These are phyloP conservation scores for Cordyceps tenuipes DNA, from an alignment of 2,329 filamentous ascomycete species.

Conservation along the genomic window DNA sequence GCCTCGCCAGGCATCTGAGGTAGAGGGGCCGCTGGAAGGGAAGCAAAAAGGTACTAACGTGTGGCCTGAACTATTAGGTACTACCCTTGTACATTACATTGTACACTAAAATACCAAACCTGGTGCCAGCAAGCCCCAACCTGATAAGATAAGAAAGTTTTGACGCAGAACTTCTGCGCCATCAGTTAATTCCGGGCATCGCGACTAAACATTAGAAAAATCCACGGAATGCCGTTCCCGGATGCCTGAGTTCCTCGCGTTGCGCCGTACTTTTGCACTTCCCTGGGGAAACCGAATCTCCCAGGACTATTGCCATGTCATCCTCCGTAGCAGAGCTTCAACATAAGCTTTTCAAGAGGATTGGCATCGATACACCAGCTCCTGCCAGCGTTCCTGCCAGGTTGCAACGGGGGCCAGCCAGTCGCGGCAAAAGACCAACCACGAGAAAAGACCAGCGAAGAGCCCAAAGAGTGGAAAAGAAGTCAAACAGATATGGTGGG, in stretches of 20 bases:
- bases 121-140: not conserved
- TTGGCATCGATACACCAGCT: slow-evolving; percentile 26
- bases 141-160: slow-evolving; percentile 12
- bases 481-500: slow-evolving; percentile 28
- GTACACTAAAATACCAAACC: too few relatives aligned
- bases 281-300: not conserved
- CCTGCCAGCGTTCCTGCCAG: slow-evolving; percentile 13
- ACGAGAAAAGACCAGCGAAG: slow-evolving; percentile 59
- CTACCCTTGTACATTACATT: not conserved
- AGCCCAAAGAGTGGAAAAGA: slow-evolving; percentile 55
- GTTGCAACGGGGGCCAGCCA: slow-evolving; percentile 13
- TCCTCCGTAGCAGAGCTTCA: slow-evolving; percentile 26
- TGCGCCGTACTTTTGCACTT: not conserved
- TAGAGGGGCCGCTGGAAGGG: too few relatives aligned
- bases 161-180: not conserved
- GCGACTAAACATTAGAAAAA: not conserved
- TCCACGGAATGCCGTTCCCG: not conserved
- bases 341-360: slow-evolving; percentile 29
- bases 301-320: slow-evolving; percentile 12
- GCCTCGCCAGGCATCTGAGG: not conserved
- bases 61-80: not conserved
- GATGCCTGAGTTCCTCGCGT: not conserved
- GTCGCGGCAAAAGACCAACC: slow-evolving; percentile 14
- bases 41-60: not conserved
- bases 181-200: not conserved